These are phyloP conservation scores for Helminthosporium solani DNA, from an alignment of 2,329 filamentous ascomycete species.

Conservation along the genomic window DNA sequence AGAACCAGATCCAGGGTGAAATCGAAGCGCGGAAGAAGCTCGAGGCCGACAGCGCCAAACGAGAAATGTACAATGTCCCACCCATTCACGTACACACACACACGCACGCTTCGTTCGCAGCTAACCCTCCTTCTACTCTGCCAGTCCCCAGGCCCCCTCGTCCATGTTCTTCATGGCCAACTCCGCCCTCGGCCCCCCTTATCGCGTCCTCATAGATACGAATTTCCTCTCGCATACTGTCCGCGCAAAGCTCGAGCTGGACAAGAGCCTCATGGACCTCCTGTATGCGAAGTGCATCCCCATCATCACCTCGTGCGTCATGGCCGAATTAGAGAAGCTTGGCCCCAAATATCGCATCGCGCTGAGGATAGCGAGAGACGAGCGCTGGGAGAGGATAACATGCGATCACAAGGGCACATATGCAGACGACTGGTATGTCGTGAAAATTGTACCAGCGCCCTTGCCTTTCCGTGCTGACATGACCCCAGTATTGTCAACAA, in stretches of 20 bases:
- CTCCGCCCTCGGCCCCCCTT: slow-evolving; percentile 79
- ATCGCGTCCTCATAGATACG: slow-evolving; percentile 62
- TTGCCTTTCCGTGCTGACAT: too few species aligned
- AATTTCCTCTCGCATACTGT: slow-evolving; percentile 67
- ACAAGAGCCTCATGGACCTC: slow-evolving; percentile 90
- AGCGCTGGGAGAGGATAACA: slow-evolving; percentile 79
- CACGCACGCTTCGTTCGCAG: slow-evolving; percentile 19
- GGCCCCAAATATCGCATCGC: slow-evolving; percentile 84
- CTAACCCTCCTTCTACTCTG: slow-evolving; percentile 7
- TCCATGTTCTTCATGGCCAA: slow-evolving; percentile 58
- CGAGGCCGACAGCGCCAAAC: slow-evolving; percentile 64
- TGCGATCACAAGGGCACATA: slow-evolving; percentile 91
- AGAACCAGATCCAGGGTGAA: slow-evolving; percentile 71
- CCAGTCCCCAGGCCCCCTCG: slow-evolving; percentile 73
- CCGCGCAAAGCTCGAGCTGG: slow-evolving; percentile 82
- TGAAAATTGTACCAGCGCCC: too few species aligned
- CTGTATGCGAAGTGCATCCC: slow-evolving; percentile 89
- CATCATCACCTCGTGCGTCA: slow-evolving; percentile 76
- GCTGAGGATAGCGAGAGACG: slow-evolving; percentile 81
- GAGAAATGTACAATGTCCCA: slow-evolving; percentile 64
- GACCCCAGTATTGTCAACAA: slow-evolving; percentile 31
- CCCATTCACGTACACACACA: too few species aligned
- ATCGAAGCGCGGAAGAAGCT: slow-evolving; percentile 57
- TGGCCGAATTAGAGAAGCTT: slow-evolving; percentile 86
- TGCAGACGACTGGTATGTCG: slow-evolving; percentile 66